Evolutionary conservation across 345 rosid genomes (phyloP).

Genomic region (Geranium rotundifolium): DNA sequence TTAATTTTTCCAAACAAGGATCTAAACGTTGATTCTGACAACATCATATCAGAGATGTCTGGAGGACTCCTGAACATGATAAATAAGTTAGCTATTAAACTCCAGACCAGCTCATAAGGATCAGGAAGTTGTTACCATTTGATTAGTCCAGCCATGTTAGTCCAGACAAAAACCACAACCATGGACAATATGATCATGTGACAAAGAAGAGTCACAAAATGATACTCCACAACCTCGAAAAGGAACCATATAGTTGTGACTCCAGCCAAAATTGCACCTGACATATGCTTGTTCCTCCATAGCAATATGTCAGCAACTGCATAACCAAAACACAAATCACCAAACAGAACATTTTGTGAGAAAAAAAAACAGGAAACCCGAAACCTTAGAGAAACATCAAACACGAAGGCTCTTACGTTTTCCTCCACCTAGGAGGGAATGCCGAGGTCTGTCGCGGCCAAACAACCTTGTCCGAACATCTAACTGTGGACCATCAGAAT

Average conservation of each 20-base stretch:
- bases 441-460: constrained; percentile 12
- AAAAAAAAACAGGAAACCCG: no score
- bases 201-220: constrained; percentile 47
- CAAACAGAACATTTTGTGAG: background rate
- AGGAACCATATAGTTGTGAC: constrained; percentile 50
- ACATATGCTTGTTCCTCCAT: constrained; percentile 55
- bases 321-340: background rate
- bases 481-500: constrained; percentile 2
- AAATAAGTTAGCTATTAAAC: background rate
- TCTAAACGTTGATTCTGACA: constrained; percentile 30
- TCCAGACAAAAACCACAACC: constrained; percentile 44
- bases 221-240: constrained; percentile 53
- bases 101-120: background rate
- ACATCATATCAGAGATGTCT: constrained; percentile 15
- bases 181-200: constrained; percentile 33
- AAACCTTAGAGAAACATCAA: background rate
- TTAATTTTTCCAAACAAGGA: constrained; percentile 11
- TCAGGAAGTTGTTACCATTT: constrained; percentile 20
- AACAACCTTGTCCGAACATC: background rate
- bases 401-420: constrained; percentile 9
- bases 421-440: constrained; percentile 25
- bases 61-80: constrained; percentile 33
- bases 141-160: constrained; percentile 36
- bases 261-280: constrained; percentile 39
- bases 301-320: constrained; percentile 57